phyloP scores from a whole-genome alignment of 305 asterid species.

The Rubia peregrina region DNA sequence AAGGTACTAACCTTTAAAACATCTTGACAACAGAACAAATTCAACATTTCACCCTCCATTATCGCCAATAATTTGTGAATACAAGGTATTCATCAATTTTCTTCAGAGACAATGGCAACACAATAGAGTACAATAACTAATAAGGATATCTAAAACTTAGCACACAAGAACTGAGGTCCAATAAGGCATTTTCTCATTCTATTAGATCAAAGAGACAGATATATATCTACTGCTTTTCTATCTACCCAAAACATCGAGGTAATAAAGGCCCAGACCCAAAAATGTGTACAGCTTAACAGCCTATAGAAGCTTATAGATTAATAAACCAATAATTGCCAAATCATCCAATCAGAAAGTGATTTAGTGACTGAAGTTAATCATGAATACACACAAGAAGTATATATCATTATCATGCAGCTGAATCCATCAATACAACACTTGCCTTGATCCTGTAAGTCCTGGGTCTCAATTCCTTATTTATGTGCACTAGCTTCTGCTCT shows the following conservation, averaged over 20 bases:
- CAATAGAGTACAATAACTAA: not conserved
- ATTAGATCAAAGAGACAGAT: not conserved
- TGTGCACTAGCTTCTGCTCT: conserved; percentile 60
- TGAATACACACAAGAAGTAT: not conserved
- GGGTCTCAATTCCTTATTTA: conserved; percentile 71
- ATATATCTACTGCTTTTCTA: not conserved
- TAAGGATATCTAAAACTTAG: not conserved
- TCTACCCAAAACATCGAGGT: not conserved
- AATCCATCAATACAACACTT: conserved; percentile 8
- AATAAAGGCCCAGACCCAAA: not conserved
- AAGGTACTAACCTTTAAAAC: not conserved
- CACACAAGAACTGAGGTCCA: not conserved
- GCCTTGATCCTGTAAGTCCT: conserved; percentile 90
- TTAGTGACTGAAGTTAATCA: not conserved
- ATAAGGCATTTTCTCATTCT: not conserved
- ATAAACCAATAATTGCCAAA: not conserved
- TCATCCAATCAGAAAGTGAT: not conserved
- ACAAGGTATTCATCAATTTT: not conserved
- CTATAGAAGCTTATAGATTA: not conserved
- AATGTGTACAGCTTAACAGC: not conserved
- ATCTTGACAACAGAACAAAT: not conserved
- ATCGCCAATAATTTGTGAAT: not conserved
- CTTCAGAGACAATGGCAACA: not conserved
- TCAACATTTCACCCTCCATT: not conserved
- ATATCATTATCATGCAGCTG: not conserved